These are phyloP conservation scores for Erigeron philadelphicus DNA, from an alignment of 140 eudicot genomes.

Conservation along the genomic window DNA sequence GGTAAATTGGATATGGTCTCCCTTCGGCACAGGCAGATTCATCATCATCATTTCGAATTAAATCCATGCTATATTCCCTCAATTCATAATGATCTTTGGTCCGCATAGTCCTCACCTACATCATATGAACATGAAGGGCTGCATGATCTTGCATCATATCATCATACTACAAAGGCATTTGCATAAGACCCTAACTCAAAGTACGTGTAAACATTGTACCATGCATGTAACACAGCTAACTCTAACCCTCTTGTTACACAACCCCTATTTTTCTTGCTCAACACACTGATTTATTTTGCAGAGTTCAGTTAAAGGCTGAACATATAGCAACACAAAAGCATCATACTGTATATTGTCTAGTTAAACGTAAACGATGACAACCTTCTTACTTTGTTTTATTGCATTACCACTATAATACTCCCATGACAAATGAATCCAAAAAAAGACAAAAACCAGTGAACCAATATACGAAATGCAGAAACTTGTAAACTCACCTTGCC, in stretches of 20 bases:
- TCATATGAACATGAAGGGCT: conserved; percentile 17
- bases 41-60: conserved; percentile 52
- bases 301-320: background rate
- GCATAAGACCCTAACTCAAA: conserved; percentile 6
- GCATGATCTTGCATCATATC: conserved; percentile 6
- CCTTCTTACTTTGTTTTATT: background rate
- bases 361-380: background rate
- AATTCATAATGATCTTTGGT: conserved; percentile 76
- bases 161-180: conserved; percentile 7
- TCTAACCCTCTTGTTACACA: background rate
- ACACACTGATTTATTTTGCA: background rate
- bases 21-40: conserved; percentile 52
- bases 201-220: background rate
- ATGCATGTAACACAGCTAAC: background rate
- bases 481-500: conserved; percentile 70
- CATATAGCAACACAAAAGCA: background rate
- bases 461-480: conserved; percentile 11
- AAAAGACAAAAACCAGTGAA: background rate
- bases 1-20: conserved; percentile 84
- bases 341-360: background rate
- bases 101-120: conserved; percentile 65
- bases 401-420: background rate
- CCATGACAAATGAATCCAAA: conserved; percentile 8
- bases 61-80: conserved; percentile 77
- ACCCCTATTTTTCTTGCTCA: background rate